Conservation (phyloP, 495 filamentous ascomycete species). For the Aspergillus coremiiformis region DNA sequence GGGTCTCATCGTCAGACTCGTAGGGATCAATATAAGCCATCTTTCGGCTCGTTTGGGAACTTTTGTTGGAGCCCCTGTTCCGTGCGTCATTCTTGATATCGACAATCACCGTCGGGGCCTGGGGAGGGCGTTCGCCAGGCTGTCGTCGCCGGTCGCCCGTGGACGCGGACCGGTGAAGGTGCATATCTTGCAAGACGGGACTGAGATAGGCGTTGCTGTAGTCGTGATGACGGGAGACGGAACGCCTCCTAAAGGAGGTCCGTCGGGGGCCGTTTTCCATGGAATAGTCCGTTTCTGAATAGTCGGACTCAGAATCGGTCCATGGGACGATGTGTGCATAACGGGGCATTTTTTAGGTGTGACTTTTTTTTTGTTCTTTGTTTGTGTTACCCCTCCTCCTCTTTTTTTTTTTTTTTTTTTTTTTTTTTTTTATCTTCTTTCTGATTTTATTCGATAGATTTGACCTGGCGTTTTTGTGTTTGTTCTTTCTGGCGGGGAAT, state of each 20-base stretch:
- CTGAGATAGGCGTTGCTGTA: conserved; percentile 16
- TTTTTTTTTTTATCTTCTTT: not conserved
- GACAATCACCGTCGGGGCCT: conserved; percentile 22
- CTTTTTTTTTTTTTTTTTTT: not conserved
- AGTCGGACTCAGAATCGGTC: conserved; percentile 33
- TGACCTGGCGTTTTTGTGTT: not conserved
- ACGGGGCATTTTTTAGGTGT: not conserved
- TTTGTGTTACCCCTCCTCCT: not conserved
- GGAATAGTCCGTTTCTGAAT: conserved; percentile 36
- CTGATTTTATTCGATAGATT: not conserved
- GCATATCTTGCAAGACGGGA: conserved; percentile 18
- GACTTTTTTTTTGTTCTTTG: not conserved
- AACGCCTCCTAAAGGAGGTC: conserved; percentile 25
- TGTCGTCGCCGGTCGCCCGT: conserved; percentile 31
- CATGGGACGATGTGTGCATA: conserved; percentile 13
- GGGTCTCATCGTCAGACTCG: conserved; percentile 30
- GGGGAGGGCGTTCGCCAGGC: conserved; percentile 11
- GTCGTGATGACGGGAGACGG: conserved; percentile 30
- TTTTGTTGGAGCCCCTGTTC: conserved; percentile 11
- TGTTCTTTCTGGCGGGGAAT: not conserved
- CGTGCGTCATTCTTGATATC: conserved; percentile 28
- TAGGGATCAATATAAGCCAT: conserved; percentile 9
- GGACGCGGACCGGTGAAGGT: conserved; percentile 34
- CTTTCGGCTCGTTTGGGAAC: conserved; percentile 14
- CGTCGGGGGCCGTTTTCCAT: conserved; percentile 21